phyloP scores from a whole-genome alignment of 805 yeast species.

The Saccharomycopsis javanensis region DNA sequence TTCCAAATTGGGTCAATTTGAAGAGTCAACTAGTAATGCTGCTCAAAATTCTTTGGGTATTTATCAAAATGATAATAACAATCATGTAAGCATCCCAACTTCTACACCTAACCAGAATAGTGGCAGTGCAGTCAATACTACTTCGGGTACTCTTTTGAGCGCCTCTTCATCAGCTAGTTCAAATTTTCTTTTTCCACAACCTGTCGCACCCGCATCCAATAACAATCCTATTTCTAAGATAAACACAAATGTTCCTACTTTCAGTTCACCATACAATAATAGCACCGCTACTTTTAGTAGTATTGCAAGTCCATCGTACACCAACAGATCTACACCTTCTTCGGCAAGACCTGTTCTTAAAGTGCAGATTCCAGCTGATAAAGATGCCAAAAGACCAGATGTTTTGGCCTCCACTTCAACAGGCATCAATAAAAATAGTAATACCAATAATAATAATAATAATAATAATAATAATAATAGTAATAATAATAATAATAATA shows the following conservation, averaged over 20 bases:
- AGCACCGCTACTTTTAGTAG: not conserved
- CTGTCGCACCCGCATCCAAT: not conserved
- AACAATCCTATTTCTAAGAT: not conserved
- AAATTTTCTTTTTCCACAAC: constrained; percentile 18
- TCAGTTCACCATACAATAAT: not conserved
- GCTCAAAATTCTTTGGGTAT: not conserved
- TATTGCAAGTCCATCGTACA: constrained; percentile 16
- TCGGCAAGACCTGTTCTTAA: constrained; percentile 46
- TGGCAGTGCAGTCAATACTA: not conserved
- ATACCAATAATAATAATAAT: no score
- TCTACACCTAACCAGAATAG: not conserved
- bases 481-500: constrained; percentile 14
- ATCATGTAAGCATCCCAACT: not conserved
- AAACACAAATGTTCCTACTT: not conserved
- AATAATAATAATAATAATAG: no score
- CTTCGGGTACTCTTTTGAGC: not conserved
- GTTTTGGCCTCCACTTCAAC: not conserved
- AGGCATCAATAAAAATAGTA: not conserved
- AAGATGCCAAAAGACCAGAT: constrained; percentile 10
- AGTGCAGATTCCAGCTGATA: constrained; percentile 53
- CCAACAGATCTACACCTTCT: constrained; percentile 18
- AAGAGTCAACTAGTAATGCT: not conserved
- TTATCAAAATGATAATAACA: not conserved
- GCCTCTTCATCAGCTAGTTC: not conserved
- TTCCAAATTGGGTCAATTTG: constrained; percentile 10